Evolutionary conservation across 495 filamentous ascomycete genomes (phyloP).

Genomic region (Penicillium coffeae): DNA sequence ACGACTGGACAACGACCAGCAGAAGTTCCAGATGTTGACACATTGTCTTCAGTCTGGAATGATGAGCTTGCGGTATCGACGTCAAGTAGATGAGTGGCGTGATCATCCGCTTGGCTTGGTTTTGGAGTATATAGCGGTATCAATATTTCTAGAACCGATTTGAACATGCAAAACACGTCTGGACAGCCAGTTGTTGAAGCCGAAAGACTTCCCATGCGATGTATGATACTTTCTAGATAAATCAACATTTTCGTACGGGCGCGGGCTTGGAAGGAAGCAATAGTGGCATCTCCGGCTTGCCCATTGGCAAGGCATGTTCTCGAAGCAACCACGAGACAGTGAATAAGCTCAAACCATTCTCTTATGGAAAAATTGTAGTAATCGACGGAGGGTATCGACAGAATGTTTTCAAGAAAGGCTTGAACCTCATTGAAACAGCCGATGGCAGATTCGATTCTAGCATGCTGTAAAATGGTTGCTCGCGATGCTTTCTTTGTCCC

Average conservation of each 20-base stretch:
- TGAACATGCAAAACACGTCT: neutral
- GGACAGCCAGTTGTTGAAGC: neutral
- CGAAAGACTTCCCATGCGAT: neutral
- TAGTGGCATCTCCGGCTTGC: neutral
- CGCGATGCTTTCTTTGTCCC: neutral
- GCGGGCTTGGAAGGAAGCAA: neutral
- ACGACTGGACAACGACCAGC: neutral
- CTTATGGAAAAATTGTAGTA: neutral
- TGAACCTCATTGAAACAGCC: neutral
- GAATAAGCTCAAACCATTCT: neutral
- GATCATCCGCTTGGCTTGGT: neutral
- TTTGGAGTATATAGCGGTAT: neutral
- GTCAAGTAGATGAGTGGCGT: neutral
- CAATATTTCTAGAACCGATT: neutral
- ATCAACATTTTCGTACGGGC: neutral
- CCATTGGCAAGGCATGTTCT: neutral
- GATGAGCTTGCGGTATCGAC: neutral
- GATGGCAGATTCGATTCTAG: neutral
- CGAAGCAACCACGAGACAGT: neutral
- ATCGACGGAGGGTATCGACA: neutral
- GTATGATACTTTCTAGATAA: neutral
- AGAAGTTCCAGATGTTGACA: neutral
- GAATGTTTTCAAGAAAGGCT: neutral
- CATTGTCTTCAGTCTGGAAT: neutral
- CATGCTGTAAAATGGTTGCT: neutral